These are phyloP conservation scores for Solanum chmielewskii DNA, from an alignment of 257 asterid genomes.

Conservation along the genomic window DNA sequence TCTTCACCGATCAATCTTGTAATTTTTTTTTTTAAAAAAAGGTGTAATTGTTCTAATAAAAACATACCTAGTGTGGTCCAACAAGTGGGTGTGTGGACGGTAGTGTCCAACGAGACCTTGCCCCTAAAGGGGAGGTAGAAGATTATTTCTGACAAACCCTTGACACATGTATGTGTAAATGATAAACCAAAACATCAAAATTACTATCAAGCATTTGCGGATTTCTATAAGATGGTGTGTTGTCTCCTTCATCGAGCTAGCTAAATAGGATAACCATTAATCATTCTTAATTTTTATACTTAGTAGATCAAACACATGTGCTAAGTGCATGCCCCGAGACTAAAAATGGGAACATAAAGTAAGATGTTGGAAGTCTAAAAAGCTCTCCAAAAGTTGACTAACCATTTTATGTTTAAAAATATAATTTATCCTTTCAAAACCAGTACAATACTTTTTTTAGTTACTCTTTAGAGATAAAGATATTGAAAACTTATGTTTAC, in stretches of 20 bases:
- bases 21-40: too few species aligned
- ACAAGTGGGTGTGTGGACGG: too few species aligned
- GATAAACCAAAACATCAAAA: too few species aligned
- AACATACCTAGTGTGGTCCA: neutral
- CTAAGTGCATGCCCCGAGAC: neutral
- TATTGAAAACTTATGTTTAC: neutral
- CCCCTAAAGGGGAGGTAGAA: neutral
- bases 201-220: neutral
- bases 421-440: neutral
- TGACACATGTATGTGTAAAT: neutral
- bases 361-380: neutral
- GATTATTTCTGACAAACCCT: too few species aligned
- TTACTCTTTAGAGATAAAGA: neutral
- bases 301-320: neutral
- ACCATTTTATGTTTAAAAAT: neutral
- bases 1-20: neutral
- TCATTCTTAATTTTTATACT: neutral
- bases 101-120: too few species aligned
- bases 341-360: neutral
- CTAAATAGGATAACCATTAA: neutral
- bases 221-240: too few species aligned
- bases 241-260: neutral
- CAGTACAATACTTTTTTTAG: neutral
- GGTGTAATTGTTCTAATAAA: neutral
- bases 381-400: neutral